Base-by-base conservation (phyloP, 139 green algal species). In the Chlamydomonas sphaeroides region DNA sequence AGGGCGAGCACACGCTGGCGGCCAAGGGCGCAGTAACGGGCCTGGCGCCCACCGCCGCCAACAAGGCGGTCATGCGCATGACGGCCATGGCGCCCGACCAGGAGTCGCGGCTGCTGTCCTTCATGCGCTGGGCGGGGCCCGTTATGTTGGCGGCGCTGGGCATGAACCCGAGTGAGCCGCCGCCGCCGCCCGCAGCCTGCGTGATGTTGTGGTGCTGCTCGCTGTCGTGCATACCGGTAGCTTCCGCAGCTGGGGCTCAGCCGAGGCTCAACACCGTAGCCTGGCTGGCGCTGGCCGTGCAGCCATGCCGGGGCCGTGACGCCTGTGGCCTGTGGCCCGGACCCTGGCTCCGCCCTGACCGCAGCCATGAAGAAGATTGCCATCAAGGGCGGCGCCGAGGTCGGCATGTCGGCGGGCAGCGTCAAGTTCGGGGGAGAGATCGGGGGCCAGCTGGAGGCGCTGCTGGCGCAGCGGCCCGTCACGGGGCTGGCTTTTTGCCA, bases 101-200 rank as follows among this genome's bases (percentile, higher is more conserved):
- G 71, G 81, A 90, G 66, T 53, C 63, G 33, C 86, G 84, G 71
- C 83, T 92, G 42, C 53, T 62, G 25, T 36, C 62, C 0, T 92
- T 92, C 48, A 77, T 92, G 65, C 83, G 67, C 17, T 90, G 86
- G 89, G 89, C 89, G 10, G 85, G 83, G 1, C 86, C 89, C 21
- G 18, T 86, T 28, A 62, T 92, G 79, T 48, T 92, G 75, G 82
- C 68, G 39, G 85, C 83, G 23, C 63, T 92, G 36, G 85, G 85
- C 41, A 85, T 86, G 68, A 79, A 87, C 35, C 76, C 80, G 38
- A 82, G 80, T 86, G 65, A 35, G 83, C 10, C 45, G 14, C 11
- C 45, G 45, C 45, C 45, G 45, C 45, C 45, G 10, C 45, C 11
- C 45, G 45, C 45, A 53, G 45, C 11, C 11, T 14, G 11, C 45